Evolutionary conservation across 371 early-diverging fungal species (phyloP).

Genomic region (Syncephalastrum monosporum): DNA sequence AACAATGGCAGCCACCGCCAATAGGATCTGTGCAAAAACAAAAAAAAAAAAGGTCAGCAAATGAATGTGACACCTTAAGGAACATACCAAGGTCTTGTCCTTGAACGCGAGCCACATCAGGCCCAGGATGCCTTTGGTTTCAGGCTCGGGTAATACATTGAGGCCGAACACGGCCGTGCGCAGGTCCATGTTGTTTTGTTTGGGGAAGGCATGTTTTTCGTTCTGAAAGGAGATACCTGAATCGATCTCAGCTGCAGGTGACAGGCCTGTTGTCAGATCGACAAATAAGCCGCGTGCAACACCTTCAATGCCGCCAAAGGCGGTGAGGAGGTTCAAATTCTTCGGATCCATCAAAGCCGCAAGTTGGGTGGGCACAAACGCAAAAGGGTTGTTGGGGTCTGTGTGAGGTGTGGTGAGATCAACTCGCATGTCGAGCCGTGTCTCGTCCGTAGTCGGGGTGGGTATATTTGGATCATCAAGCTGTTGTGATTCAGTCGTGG

Average conservation of each 20-base stretch:
- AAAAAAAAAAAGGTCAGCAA: conserved; percentile 3
- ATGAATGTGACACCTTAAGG: too few species aligned
- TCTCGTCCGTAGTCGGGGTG: conserved; percentile 22
- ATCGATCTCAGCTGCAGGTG: conserved; percentile 17
- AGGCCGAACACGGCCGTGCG: conserved; percentile 49
- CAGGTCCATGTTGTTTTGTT: conserved; percentile 10
- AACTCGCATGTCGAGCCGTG: conserved; percentile 8
- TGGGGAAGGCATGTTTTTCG: not conserved
- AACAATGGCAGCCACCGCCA: conserved; percentile 80
- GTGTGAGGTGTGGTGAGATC: conserved; percentile 31
- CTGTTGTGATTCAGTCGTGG: conserved; percentile 5
- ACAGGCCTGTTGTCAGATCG: conserved; percentile 47
- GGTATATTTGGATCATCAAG: not conserved
- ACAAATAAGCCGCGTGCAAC: conserved; percentile 57
- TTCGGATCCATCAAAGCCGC: conserved; percentile 59
- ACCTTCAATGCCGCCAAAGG: conserved; percentile 50
- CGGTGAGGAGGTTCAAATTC: conserved; percentile 42
- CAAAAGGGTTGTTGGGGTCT: conserved; percentile 51
- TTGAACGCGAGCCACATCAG: conserved; percentile 78
- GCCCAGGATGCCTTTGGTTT: conserved; percentile 61
- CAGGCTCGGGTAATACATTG: conserved; percentile 64
- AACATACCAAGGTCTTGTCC: conserved; percentile 77
- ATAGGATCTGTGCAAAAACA: conserved; percentile 56
- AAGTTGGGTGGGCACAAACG: conserved; percentile 50
- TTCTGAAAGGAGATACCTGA: conserved; percentile 12